Evolutionary conservation across 73 alveolate species (phyloP).

Genomic region (Symbiodinium pilosum): DNA sequence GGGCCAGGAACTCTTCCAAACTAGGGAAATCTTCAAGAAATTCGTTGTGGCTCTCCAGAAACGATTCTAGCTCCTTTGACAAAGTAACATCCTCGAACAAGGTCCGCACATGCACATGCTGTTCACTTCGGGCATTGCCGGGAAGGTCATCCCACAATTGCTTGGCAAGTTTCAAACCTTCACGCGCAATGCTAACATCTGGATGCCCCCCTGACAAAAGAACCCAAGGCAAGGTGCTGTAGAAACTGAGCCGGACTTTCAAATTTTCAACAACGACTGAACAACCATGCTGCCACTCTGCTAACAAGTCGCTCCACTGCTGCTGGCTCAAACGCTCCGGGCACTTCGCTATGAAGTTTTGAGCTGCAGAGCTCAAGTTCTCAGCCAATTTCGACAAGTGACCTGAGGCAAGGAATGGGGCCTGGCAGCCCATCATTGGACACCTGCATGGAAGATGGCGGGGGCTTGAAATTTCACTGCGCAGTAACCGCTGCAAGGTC

Average conservation of each 20-base stretch:
- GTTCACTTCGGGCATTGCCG: neutral
- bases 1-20: slow-evolving; percentile 39
- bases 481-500: neutral
- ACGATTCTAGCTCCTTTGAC: neutral
- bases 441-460: slow-evolving; percentile 10
- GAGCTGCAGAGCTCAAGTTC: neutral
- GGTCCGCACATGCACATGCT: neutral
- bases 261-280: neutral
- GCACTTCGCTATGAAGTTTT: neutral
- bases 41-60: neutral
- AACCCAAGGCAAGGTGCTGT: slow-evolving; percentile 32
- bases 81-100: neutral
- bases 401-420: slow-evolving; percentile 15
- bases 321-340: neutral
- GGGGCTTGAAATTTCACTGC: slow-evolving; percentile 19
- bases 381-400: neutral
- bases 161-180: neutral
- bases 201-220: slow-evolving; percentile 26
- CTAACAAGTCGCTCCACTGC: neutral
- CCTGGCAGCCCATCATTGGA: slow-evolving; percentile 57
- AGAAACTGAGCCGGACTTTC: neutral
- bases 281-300: neutral
- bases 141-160: neutral
- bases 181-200: neutral
- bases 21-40: neutral